Evolutionary conservation across 345 rosid species (phyloP).

Genomic region (Camelina sativa): DNA sequence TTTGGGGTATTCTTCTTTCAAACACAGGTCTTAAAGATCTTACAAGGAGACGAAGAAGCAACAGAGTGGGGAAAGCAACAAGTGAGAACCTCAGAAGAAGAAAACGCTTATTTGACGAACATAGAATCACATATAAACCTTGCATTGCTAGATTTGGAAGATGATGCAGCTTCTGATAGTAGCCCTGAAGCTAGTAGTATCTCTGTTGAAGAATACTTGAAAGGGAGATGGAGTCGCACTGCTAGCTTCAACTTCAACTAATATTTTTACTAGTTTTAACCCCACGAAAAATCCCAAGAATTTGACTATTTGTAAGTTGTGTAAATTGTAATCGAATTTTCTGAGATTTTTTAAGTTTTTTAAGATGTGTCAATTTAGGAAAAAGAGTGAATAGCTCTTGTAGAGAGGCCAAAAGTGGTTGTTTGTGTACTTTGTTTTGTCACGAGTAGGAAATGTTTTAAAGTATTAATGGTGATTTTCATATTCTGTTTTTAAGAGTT

Average conservation of each 20-base stretch:
- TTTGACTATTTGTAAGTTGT: constrained; percentile 32
- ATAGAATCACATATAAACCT: constrained; percentile 84
- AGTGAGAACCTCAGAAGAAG: constrained; percentile 61
- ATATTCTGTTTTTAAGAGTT: no score
- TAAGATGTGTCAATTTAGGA: constrained; percentile 24
- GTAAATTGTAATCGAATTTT: constrained; percentile 39
- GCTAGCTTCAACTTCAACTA: constrained; percentile 65
- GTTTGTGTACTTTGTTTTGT: constrained; percentile 21
- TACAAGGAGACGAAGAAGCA: constrained; percentile 79
- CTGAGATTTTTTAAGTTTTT: constrained; percentile 28
- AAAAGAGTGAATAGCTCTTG: constrained; percentile 34
- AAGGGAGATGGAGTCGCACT: constrained; percentile 80
- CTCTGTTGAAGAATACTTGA: constrained; percentile 74
- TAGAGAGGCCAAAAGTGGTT: constrained; percentile 27
- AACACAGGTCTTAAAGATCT: constrained; percentile 76
- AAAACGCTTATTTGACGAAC: constrained; percentile 53
- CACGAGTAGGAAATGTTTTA: background rate
- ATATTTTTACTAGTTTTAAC: constrained; percentile 36
- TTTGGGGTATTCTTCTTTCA: background rate
- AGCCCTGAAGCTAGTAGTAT: constrained; percentile 60
- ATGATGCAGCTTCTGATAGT: constrained; percentile 65
- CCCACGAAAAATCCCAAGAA: background rate
- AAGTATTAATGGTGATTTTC: no score
- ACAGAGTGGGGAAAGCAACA: constrained; percentile 67
- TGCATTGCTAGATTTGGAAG: constrained; percentile 79